phyloP scores from a whole-genome alignment of 148 eudicot genomes.

The Vaccinium vitisidaea region DNA sequence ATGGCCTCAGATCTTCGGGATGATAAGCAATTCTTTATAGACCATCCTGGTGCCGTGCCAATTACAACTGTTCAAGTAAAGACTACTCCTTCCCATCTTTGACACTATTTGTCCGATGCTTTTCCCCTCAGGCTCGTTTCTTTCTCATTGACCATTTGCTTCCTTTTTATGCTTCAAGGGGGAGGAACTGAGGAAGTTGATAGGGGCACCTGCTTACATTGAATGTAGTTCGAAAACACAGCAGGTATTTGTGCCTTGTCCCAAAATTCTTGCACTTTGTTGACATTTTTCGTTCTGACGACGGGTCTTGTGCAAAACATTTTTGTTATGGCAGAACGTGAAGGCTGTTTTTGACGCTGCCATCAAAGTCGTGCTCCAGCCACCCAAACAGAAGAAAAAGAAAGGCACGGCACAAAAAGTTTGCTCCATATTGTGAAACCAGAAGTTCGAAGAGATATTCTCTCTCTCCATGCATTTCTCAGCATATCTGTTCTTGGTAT shows the following conservation, averaged over 20 bases:
- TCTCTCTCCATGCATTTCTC: constrained; percentile 12
- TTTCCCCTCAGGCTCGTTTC: not conserved
- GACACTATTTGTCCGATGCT: not conserved
- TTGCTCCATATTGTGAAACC: constrained; percentile 86
- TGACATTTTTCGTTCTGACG: not conserved
- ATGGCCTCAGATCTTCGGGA: constrained; percentile 75
- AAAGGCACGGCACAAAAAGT: constrained; percentile 80
- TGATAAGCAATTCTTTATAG: constrained; percentile 74
- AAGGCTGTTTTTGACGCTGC: constrained; percentile 95
- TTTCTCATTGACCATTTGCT: not conserved
- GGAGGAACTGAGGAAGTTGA: constrained; percentile 67
- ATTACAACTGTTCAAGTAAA: constrained; percentile 73
- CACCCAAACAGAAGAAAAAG: constrained; percentile 96
- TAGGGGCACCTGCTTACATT: constrained; percentile 75
- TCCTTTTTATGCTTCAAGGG: constrained; percentile 39
- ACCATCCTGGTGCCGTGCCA: constrained; percentile 85
- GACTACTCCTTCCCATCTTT: not conserved
- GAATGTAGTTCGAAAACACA: constrained; percentile 90
- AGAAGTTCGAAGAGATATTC: constrained; percentile 12
- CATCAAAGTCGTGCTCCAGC: constrained; percentile 93
- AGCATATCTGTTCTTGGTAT: constrained; percentile 13
- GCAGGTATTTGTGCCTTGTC: constrained; percentile 37
- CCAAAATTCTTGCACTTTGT: not conserved
- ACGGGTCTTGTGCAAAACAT: not conserved
- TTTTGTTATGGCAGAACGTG: constrained; percentile 54